Evolutionary conservation across 2,329 filamentous ascomycete species (phyloP).

Genomic region (Macroventuria anomochaeta): DNA sequence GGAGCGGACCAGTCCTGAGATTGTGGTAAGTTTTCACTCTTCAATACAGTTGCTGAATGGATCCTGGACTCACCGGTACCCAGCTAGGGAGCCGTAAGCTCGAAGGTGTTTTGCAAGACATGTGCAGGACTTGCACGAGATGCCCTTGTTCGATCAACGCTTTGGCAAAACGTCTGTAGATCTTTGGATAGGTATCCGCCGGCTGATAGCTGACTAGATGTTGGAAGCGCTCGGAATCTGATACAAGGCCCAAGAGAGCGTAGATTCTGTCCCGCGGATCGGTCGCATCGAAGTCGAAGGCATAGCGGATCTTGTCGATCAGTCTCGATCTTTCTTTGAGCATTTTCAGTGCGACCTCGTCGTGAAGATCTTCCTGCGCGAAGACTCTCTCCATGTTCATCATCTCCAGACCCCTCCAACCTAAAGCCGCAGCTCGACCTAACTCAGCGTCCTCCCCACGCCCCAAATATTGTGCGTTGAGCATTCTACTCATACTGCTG

Average conservation of each 20-base stretch:
- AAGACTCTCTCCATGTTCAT: background rate
- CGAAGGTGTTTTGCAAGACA: background rate
- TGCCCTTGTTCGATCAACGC: background rate
- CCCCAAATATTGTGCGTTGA: background rate
- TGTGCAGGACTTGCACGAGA: background rate
- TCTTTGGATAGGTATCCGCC: background rate
- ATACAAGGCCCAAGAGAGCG: background rate
- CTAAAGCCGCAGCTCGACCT: background rate
- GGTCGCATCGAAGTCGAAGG: background rate
- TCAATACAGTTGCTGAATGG: background rate
- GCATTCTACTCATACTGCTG: background rate
- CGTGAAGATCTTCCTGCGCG: background rate
- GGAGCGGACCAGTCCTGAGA: background rate
- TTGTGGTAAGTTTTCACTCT: background rate
- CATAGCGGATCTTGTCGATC: background rate
- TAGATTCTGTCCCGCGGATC: background rate
- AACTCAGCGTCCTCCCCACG: background rate
- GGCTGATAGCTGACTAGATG: background rate
- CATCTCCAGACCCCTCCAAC: background rate
- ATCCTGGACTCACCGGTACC: background rate
- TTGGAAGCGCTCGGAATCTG: background rate
- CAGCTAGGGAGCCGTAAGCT: background rate
- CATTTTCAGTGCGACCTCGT: background rate
- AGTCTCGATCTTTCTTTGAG: background rate
- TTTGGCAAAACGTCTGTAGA: background rate